These are phyloP conservation scores for Graphilbum fragrans DNA, from an alignment of 2,329 filamentous ascomycete genomes.

Conservation along the genomic window DNA sequence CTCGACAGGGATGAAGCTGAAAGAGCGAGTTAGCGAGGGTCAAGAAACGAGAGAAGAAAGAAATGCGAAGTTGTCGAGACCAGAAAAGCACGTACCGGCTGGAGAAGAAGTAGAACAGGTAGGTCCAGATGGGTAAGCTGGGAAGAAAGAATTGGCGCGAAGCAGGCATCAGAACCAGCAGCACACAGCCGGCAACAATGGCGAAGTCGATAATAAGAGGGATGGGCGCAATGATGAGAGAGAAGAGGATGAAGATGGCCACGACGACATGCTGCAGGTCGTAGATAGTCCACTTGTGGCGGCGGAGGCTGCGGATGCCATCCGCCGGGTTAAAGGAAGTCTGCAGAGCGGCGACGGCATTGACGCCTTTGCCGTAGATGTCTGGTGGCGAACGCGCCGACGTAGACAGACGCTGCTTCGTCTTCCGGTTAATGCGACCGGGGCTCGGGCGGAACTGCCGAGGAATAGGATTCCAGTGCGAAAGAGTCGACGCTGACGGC, in stretches of 20 bases:
- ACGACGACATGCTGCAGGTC: conserved; percentile 78
- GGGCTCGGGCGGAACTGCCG: conserved; percentile 17
- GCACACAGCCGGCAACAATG: conserved; percentile 52
- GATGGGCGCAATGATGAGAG: conserved; percentile 68
- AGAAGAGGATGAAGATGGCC: conserved; percentile 66
- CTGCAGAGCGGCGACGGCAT: conserved; percentile 64
- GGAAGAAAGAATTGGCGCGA: conserved; percentile 88
- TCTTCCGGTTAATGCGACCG: conserved; percentile 3
- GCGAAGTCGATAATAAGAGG: conserved; percentile 69
- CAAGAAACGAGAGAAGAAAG: background rate
- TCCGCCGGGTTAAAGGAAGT: conserved; percentile 73
- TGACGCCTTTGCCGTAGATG: conserved; percentile 5
- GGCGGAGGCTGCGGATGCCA: conserved; percentile 62
- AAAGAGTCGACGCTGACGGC: conserved; percentile 15
- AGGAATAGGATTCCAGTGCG: conserved; percentile 19
- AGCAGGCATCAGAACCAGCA: conserved; percentile 66
- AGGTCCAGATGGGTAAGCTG: conserved; percentile 72
- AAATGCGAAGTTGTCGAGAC: background rate
- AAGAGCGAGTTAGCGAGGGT: background rate
- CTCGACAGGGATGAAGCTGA: conserved; percentile 76
- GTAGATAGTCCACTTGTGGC: conserved; percentile 68
- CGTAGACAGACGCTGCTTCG: conserved; percentile 7
- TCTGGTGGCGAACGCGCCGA: conserved; percentile 10
- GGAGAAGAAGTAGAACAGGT: conserved; percentile 83
- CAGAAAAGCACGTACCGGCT: conserved; percentile 58